These are phyloP conservation scores for Talaromyces amestolkiae DNA, from an alignment of 2,329 filamentous ascomycete species.

Conservation along the genomic window DNA sequence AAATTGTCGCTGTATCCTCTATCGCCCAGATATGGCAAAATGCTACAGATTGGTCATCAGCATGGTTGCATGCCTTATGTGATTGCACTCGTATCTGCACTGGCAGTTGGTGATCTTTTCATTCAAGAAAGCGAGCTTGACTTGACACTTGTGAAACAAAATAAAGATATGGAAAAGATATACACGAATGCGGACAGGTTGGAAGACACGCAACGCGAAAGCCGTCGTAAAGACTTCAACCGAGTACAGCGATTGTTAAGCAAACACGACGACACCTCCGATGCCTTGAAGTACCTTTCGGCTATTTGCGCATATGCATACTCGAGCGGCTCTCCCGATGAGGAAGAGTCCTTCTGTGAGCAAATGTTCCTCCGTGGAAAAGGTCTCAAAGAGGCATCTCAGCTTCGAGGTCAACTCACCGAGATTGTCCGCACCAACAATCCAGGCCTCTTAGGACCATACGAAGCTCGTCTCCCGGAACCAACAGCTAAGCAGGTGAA, in stretches of 20 bases:
- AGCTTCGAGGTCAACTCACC: slow-evolving; percentile 78
- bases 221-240: slow-evolving; percentile 64
- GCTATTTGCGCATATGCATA: slow-evolving; percentile 85
- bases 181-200: slow-evolving; percentile 65
- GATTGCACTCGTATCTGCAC: slow-evolving; percentile 79
- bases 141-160: slow-evolving; percentile 52
- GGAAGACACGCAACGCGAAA: slow-evolving; percentile 67
- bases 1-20: slow-evolving; percentile 87
- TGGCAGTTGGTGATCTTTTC: slow-evolving; percentile 87
- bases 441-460: slow-evolving; percentile 45
- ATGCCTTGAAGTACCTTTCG: slow-evolving; percentile 86
- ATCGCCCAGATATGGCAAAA: slow-evolving; percentile 85
- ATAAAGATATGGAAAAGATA: slow-evolving; percentile 40
- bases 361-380: slow-evolving; percentile 84
- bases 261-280: slow-evolving; percentile 75
- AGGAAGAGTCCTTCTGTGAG: slow-evolving; percentile 70
- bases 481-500: slow-evolving; percentile 68
- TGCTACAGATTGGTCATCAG: slow-evolving; percentile 81
- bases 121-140: slow-evolving; percentile 76
- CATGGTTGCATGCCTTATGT: slow-evolving; percentile 81
- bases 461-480: slow-evolving; percentile 54
- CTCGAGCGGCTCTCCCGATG: slow-evolving; percentile 45
- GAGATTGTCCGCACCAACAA: slow-evolving; percentile 75
- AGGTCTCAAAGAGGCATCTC: slow-evolving; percentile 78
- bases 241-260: slow-evolving; percentile 75